Evolutionary conservation across 2,329 filamentous ascomycete species (phyloP).

Genomic region (Cercospora zeina): DNA sequence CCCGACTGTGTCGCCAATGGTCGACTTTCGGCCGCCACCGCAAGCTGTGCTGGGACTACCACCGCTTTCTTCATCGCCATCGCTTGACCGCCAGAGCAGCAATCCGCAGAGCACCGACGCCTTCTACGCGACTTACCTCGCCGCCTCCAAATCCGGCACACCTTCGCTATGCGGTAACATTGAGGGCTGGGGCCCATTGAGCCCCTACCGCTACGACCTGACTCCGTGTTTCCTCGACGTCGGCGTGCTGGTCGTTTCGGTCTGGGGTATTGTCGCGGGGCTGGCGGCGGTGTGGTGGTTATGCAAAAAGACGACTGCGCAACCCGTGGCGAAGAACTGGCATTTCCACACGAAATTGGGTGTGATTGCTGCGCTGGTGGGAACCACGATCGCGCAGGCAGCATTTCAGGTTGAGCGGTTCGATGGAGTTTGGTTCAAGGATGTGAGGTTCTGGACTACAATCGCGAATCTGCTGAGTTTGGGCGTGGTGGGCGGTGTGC

Average conservation of each 20-base stretch:
- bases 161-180: slow-evolving; percentile 83
- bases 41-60: slow-evolving; percentile 24
- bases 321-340: slow-evolving; percentile 75
- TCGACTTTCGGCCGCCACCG: slow-evolving; percentile 22
- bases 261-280: slow-evolving; percentile 78
- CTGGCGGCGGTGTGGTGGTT: slow-evolving; percentile 78
- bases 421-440: slow-evolving; percentile 68
- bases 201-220: slow-evolving; percentile 83
- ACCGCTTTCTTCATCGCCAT: slow-evolving; percentile 8
- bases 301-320: slow-evolving; percentile 65
- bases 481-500: slow-evolving; percentile 71
- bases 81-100: slow-evolving; percentile 8
- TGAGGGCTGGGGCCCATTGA: slow-evolving; percentile 95
- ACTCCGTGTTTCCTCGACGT: slow-evolving; percentile 97
- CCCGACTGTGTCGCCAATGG: slow-evolving; percentile 28
- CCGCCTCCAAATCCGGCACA: slow-evolving; percentile 25
- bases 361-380: slow-evolving; percentile 67
- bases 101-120: slow-evolving; percentile 14
- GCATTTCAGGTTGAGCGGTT: slow-evolving; percentile 72
- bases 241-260: slow-evolving; percentile 72
- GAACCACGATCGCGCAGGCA: slow-evolving; percentile 70
- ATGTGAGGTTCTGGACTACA: slow-evolving; percentile 85
- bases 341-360: slow-evolving; percentile 88
- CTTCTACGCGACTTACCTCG: slow-evolving; percentile 37
- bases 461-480: slow-evolving; percentile 70